These are phyloP conservation scores for Danielia reshetovae DNA, from an alignment of 805 yeast genomes.

Conservation along the genomic window DNA sequence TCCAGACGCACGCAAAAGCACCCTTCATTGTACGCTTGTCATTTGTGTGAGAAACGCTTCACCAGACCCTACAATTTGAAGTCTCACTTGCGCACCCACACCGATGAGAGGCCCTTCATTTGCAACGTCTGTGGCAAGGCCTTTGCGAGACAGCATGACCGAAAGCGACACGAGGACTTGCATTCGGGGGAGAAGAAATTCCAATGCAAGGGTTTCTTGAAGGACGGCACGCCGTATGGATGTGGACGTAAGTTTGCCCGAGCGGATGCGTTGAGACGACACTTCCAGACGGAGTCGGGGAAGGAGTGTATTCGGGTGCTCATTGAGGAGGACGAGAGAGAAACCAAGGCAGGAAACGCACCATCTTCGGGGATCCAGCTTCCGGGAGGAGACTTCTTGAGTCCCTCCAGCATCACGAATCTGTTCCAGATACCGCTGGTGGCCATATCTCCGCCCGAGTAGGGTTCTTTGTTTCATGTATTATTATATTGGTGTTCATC, in stretches of 20 bases:
- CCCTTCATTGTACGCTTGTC: slow-evolving; percentile 74
- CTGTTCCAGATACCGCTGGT: slow-evolving; percentile 25
- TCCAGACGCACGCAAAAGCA: slow-evolving; percentile 61
- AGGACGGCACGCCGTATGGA: slow-evolving; percentile 46
- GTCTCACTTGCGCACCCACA: slow-evolving; percentile 87
- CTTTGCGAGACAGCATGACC: slow-evolving; percentile 49
- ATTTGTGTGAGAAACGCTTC: slow-evolving; percentile 78
- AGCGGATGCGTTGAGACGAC: slow-evolving; percentile 43
- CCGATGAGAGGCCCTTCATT: slow-evolving; percentile 74
- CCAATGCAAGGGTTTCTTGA: slow-evolving; percentile 64
- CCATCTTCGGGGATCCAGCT: slow-evolving; percentile 14
- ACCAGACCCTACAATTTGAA: slow-evolving; percentile 92
- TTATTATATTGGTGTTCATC: not conserved
- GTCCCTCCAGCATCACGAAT: slow-evolving; percentile 3
- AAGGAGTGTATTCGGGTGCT: slow-evolving; percentile 38
- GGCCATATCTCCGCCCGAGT: slow-evolving; percentile 39
- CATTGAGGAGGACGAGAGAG: slow-evolving; percentile 39
- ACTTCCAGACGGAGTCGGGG: slow-evolving; percentile 46
- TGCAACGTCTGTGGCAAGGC: slow-evolving; percentile 77
- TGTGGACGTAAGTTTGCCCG: slow-evolving; percentile 45
- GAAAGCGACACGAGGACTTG: slow-evolving; percentile 46
- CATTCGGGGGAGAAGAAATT: slow-evolving; percentile 75
- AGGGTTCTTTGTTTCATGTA: not conserved
- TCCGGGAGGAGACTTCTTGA: slow-evolving; percentile 17
- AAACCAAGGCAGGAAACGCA: slow-evolving; percentile 11